Evolutionary conservation across 129 eudicot genomes (phyloP).

Genomic region (Pittosporum tobira): DNA sequence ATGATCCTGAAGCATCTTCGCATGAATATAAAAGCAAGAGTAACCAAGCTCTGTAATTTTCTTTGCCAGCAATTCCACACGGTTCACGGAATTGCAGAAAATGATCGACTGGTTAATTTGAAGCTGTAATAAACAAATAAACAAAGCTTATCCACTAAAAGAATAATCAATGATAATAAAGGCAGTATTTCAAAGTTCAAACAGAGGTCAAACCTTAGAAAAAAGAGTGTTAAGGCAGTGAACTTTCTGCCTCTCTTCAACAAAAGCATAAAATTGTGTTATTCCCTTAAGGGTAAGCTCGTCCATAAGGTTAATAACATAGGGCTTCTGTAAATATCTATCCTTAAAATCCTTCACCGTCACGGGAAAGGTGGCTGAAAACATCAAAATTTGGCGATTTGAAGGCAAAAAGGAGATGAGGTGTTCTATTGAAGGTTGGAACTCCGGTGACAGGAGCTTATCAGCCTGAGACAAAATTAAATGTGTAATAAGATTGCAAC

Average conservation of each 20-base stretch:
- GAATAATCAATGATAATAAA: neutral
- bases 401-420: slow-evolving; percentile 61
- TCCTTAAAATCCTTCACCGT: slow-evolving; percentile 93
- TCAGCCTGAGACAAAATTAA: slow-evolving; percentile 58
- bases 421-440: slow-evolving; percentile 91
- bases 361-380: slow-evolving; percentile 97
- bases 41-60: slow-evolving; percentile 89
- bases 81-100: slow-evolving; percentile 88
- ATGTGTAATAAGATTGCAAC: neutral
- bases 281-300: slow-evolving; percentile 98
- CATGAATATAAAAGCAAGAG: slow-evolving; percentile 94
- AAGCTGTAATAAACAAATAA: slow-evolving; percentile 39
- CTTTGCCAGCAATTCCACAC: slow-evolving; percentile 85
- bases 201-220: slow-evolving; percentile 63
- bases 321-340: slow-evolving; percentile 72
- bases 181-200: neutral
- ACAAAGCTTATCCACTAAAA: neutral
- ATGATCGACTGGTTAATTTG: slow-evolving; percentile 90
- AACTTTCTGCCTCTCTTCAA: slow-evolving; percentile 96
- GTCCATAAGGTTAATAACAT: slow-evolving; percentile 92
- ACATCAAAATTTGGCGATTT: slow-evolving; percentile 88
- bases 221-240: slow-evolving; percentile 98
- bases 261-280: slow-evolving; percentile 93
- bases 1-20: slow-evolving; percentile 94
- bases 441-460: slow-evolving; percentile 92